Evolutionary conservation across 2,329 filamentous ascomycete genomes (phyloP).

Genomic region (Fonsecaea erecta): DNA sequence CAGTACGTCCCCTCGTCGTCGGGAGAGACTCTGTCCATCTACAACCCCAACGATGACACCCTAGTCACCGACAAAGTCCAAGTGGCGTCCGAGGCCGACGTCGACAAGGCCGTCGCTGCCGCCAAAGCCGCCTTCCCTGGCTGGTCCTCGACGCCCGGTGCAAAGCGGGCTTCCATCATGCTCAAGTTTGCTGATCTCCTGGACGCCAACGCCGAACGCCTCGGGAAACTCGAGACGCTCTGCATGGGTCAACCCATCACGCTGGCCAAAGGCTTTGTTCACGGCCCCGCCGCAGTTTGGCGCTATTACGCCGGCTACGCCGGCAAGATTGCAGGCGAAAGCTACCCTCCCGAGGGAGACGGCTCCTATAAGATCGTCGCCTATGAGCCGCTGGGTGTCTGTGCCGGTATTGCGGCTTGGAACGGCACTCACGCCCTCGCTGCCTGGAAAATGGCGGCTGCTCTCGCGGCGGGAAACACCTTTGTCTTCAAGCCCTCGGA

Average conservation of each 20-base stretch:
- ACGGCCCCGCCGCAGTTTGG: conserved; percentile 27
- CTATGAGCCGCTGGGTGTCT: conserved; percentile 62
- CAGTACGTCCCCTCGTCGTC: conserved; percentile 47
- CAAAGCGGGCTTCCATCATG: conserved; percentile 39
- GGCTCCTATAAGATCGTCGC: conserved; percentile 40
- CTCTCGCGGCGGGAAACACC: conserved; percentile 62
- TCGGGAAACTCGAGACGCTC: conserved; percentile 73
- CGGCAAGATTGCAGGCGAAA: conserved; percentile 78
- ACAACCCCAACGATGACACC: conserved; percentile 42
- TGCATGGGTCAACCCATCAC: conserved; percentile 80
- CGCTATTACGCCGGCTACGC: conserved; percentile 80
- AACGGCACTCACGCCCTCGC: conserved; percentile 77
- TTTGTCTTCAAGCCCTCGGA: conserved; percentile 63
- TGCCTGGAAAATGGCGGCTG: conserved; percentile 66
- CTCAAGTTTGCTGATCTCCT: conserved; percentile 59
- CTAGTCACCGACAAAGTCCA: conserved; percentile 37
- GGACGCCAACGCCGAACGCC: conserved; percentile 64
- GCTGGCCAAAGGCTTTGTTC: conserved; percentile 50
- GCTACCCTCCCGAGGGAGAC: conserved; percentile 43
- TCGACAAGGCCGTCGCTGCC: conserved; percentile 44
- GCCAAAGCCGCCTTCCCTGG: conserved; percentile 44
- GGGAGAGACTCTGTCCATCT: conserved; percentile 45
- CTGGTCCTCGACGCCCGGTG: conserved; percentile 39
- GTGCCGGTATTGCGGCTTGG: conserved; percentile 78
- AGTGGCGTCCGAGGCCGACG: conserved; percentile 42